Evolutionary conservation across 192 early-diverging fungal genomes (phyloP).

Genomic region (Coemansia sp.): DNA sequence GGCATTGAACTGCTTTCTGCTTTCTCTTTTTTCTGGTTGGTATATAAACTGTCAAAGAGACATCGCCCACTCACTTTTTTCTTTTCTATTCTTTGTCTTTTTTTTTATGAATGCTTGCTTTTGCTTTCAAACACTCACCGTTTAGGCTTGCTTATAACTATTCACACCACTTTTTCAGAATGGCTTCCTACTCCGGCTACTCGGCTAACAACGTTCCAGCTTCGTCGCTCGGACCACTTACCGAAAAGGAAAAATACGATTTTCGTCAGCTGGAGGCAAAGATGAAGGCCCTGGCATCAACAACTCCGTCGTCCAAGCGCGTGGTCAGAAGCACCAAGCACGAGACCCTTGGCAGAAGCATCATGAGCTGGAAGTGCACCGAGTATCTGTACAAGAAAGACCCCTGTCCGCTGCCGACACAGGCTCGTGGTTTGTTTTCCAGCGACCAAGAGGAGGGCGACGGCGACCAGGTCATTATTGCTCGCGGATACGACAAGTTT

Average conservation of each 20-base stretch:
- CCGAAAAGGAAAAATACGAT: conserved; percentile 26
- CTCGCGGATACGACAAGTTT: conserved; percentile 98
- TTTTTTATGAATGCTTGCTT: background rate
- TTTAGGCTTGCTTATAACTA: background rate
- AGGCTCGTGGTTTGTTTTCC: conserved; percentile 85
- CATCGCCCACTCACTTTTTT: background rate
- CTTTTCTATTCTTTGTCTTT: background rate
- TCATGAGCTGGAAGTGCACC: conserved; percentile 66
- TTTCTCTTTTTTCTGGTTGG: no score
- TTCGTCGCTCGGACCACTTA: conserved; percentile 11
- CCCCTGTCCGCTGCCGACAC: conserved; percentile 64
- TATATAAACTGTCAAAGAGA: no score
- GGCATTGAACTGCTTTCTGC: no score
- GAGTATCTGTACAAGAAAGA: conserved; percentile 72
- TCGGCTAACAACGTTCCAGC: background rate
- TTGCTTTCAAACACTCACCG: background rate
- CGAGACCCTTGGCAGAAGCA: conserved; percentile 24
- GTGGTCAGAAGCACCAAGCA: conserved; percentile 34
- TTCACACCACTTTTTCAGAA: background rate
- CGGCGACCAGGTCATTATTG: conserved; percentile 58
- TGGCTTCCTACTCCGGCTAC: background rate
- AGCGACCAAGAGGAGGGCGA: conserved; percentile 12
- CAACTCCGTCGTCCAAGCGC: conserved; percentile 29
- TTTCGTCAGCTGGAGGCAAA: conserved; percentile 30
- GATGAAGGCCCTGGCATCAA: conserved; percentile 23